These are phyloP conservation scores for Salpingoeca rosetta DNA, from an alignment of 78 protist species.

Conservation along the genomic window DNA sequence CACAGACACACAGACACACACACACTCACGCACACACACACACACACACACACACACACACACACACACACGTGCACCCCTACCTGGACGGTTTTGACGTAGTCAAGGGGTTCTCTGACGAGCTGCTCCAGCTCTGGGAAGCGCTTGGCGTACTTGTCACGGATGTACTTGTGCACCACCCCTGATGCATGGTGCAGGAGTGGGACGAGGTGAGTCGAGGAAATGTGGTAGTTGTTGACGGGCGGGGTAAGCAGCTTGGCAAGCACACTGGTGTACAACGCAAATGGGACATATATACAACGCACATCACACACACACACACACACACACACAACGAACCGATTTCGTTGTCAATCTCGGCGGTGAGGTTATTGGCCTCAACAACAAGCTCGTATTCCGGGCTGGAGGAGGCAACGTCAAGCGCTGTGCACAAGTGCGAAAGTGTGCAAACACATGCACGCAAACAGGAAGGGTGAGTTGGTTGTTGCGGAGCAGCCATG, in stretches of 20 bases:
- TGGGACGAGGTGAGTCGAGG: slow-evolving; percentile 4
- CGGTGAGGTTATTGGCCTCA: slow-evolving; percentile 44
- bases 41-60: slow-evolving; percentile 22
- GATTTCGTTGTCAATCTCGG: slow-evolving; percentile 61
- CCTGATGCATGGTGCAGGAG: neutral
- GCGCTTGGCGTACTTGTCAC: slow-evolving; percentile 49
- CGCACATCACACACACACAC: too few species aligned
- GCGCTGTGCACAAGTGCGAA: too few species aligned
- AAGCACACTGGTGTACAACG: neutral
- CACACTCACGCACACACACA: neutral
- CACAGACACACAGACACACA: neutral
- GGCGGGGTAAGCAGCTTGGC: neutral
- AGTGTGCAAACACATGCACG: too few species aligned
- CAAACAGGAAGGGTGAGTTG: too few species aligned
- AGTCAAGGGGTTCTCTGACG: slow-evolving; percentile 61
- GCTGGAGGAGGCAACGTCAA: too few species aligned
- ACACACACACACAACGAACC: neutral
- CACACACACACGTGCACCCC: too few species aligned
- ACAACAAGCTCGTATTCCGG: slow-evolving; percentile 52
- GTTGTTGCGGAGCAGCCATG: too few species aligned
- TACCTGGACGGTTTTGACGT: slow-evolving; percentile 50
- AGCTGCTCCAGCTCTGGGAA: slow-evolving; percentile 66
- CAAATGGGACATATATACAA: slow-evolving; percentile 7
- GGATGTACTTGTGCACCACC: slow-evolving; percentile 37
- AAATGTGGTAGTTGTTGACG: neutral